Evolutionary conservation across 805 yeast genomes (phyloP).

Genomic region (Yarrowia osloensis): DNA sequence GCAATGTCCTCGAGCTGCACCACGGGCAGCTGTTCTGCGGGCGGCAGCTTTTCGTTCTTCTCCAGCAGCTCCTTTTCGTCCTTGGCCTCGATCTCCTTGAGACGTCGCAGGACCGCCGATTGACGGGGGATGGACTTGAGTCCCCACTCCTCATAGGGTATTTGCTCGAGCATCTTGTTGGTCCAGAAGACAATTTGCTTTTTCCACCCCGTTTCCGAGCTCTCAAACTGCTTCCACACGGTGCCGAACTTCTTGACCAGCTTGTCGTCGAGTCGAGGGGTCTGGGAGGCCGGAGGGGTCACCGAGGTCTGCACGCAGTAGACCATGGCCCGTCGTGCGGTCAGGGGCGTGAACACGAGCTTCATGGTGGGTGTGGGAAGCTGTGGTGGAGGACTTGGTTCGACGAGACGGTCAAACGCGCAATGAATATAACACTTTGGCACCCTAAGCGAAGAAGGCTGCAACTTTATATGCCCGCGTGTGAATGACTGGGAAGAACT

Average conservation of each 20-base stretch:
- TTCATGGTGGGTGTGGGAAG: constrained; percentile 47
- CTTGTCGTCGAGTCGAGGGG: constrained; percentile 47
- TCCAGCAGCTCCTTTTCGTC: constrained; percentile 32
- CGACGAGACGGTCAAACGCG: not conserved
- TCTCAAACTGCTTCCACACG: constrained; percentile 63
- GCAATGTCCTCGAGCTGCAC: constrained; percentile 33
- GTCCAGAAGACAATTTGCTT: constrained; percentile 57
- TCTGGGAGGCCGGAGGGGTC: constrained; percentile 43
- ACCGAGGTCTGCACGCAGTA: constrained; percentile 61
- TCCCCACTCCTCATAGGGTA: constrained; percentile 80
- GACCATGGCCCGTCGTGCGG: constrained; percentile 60
- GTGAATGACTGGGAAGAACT: not conserved
- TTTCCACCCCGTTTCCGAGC: constrained; percentile 59
- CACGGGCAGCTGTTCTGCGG: constrained; percentile 33
- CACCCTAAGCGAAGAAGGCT: not conserved
- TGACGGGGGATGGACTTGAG: constrained; percentile 75
- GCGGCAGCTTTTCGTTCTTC: constrained; percentile 27
- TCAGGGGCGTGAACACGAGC: constrained; percentile 71
- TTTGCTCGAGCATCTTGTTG: constrained; percentile 55
- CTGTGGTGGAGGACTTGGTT: not conserved
- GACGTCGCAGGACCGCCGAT: constrained; percentile 55
- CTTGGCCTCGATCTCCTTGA: constrained; percentile 41
- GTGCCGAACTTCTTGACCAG: constrained; percentile 53
- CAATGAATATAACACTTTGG: not conserved
- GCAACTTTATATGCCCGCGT: not conserved